Base-by-base conservation (phyloP, 2,329 filamentous ascomycete species). In the Penicillium freii region DNA sequence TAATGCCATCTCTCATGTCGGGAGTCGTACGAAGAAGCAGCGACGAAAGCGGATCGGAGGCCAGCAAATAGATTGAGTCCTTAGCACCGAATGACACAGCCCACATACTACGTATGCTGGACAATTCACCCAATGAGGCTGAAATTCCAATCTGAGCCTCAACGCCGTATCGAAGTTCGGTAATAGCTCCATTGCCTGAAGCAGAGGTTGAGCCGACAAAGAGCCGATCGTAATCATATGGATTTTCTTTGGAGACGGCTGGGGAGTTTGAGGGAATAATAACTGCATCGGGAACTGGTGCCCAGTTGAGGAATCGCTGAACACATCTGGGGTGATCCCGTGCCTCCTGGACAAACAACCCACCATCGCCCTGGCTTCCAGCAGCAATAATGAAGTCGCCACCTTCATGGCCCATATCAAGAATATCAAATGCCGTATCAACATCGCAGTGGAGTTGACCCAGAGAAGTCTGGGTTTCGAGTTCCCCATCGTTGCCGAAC, bases 301-400 rank as follows among this genome's bases (percentile, higher is more conserved):
- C 77, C 79, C 81, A 87, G 59, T 86, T 86, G 19, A 83, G 82
- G 52, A 96, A 84, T 4, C 77, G 79, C 45, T 87, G 84, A 27
- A 88, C 78, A 51, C 80, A 80, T 46, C 77, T 74, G 49, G 76
- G 81, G 27, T 81, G 73, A 59, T 83, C 75, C 62, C 85, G 82
- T 51, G 87, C 81, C 57, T 81, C 77, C 72, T 90, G 86, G 73
- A 86, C 85, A 78, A 89, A 93, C 6, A 94, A 81, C 0, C 87
- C 86, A 7, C 92, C 92, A 59, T 87, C 84, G 9, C 91, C 89
- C 52, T 87, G 88, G 62, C 90, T 87, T 0, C 93, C 92, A 5
- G 89, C 89, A 47, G 89, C 85, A 36, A 95, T 82, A 46, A 96
- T 78, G n/a, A 95, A 82, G 71, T 96, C 92, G 2, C 86, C 86